These are phyloP conservation scores for Trypanosomatidae sp. DNA, from an alignment of 208 protist species.

Conservation along the genomic window DNA sequence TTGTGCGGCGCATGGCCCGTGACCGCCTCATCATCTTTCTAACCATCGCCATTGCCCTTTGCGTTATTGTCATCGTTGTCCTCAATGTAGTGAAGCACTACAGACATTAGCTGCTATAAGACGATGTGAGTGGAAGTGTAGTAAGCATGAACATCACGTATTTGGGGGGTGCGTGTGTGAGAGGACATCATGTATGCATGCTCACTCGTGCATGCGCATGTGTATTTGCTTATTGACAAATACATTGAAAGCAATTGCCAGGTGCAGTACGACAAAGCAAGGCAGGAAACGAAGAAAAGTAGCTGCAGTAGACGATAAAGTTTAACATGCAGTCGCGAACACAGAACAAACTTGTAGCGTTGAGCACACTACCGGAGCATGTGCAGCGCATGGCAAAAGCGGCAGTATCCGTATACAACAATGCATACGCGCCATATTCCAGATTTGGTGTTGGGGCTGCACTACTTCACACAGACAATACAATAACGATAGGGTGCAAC, in stretches of 20 bases:
- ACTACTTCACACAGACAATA: conserved; percentile 48
- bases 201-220: background rate
- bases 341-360: conserved; percentile 17
- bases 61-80: conserved; percentile 58
- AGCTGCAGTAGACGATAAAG: background rate
- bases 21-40: conserved; percentile 84
- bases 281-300: no score
- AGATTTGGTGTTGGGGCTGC: conserved; percentile 72
- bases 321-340: background rate
- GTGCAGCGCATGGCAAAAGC: conserved; percentile 15
- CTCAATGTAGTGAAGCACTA: conserved; percentile 34
- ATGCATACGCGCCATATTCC: conserved; percentile 63
- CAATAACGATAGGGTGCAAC: conserved; percentile 61
- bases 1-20: conserved; percentile 70
- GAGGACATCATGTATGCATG: background rate
- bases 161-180: background rate
- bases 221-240: background rate
- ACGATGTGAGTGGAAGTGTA: background rate
- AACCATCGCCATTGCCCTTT: conserved; percentile 52
- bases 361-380: conserved; percentile 20
- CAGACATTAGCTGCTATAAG: background rate
- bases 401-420: conserved; percentile 32
- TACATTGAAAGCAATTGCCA: background rate
- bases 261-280: no score
- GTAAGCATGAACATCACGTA: background rate